Conservation (phyloP, 1,284 basidiomycete species). For the Trametes pubescens region DNA sequence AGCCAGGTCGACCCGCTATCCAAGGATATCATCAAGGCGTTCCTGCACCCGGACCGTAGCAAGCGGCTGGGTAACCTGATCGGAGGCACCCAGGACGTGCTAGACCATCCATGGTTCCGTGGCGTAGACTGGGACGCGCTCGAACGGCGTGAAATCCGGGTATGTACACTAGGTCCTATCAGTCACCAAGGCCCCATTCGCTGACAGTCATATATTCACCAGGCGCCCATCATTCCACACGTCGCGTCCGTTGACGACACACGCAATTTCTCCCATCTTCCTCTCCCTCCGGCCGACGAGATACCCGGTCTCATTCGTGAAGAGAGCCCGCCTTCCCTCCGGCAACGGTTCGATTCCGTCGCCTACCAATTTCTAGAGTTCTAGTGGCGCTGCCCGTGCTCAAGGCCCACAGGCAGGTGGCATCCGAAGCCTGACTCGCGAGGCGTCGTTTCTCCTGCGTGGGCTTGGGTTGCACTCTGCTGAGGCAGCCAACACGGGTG, state of each 20-base stretch:
- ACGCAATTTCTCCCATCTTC: conserved; percentile 80
- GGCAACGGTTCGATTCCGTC: conserved; percentile 70
- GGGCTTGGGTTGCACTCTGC: conserved; percentile 29
- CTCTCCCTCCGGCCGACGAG: conserved; percentile 76
- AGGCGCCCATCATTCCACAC: conserved; percentile 86
- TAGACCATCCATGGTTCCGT: conserved; percentile 96
- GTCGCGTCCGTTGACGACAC: conserved; percentile 81
- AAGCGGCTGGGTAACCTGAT: conserved; percentile 96
- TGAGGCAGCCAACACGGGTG: background rate
- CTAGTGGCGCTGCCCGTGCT: conserved; percentile 46
- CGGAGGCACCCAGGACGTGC: conserved; percentile 89
- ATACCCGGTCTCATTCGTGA: conserved; percentile 78
- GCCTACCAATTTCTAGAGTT: conserved; percentile 79
- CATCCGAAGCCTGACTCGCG: conserved; percentile 29
- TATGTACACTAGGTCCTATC: conserved; percentile 42
- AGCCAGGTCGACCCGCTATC: conserved; percentile 85
- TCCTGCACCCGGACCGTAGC: conserved; percentile 93
- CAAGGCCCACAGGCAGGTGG: conserved; percentile 25
- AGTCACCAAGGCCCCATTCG: conserved; percentile 20
- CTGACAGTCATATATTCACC: conserved; percentile 11
- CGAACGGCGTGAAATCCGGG: conserved; percentile 81
- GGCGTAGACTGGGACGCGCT: conserved; percentile 91
- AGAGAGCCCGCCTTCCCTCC: conserved; percentile 61
- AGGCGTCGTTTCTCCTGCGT: conserved; percentile 2
- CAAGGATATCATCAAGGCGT: conserved; percentile 81